phyloP scores from a whole-genome alignment of 306 rosid genomes.

The Cucurbita ficifolia region DNA sequence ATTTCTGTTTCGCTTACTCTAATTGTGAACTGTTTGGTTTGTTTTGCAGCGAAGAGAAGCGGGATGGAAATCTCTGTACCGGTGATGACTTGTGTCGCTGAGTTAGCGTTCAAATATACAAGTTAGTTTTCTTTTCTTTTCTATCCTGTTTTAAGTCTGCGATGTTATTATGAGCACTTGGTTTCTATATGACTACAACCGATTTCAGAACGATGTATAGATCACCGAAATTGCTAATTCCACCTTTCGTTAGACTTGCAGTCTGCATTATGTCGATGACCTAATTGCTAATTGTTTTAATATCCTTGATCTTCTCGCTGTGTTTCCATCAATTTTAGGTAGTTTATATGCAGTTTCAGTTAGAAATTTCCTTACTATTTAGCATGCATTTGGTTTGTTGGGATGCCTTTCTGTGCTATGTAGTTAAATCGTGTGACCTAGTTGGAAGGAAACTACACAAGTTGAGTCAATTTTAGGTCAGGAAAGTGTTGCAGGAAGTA shows the following conservation, averaged over 20 bases:
- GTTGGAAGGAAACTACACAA: not conserved
- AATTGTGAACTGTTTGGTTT: not conserved
- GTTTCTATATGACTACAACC: not conserved
- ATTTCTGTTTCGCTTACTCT: not conserved
- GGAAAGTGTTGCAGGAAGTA: not conserved
- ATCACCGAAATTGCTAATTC: not conserved
- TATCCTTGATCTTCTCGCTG: not conserved
- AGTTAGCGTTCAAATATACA: slow-evolving; percentile 66
- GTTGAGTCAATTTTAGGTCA: not conserved
- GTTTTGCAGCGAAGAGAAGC: slow-evolving; percentile 27
- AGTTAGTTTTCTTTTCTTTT: slow-evolving; percentile 19
- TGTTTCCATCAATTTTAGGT: not conserved
- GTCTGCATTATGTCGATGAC: not conserved
- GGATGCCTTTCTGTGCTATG: not conserved
- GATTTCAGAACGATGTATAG: not conserved
- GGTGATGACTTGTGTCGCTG: slow-evolving; percentile 62
- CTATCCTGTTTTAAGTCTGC: not conserved
- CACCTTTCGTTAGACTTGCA: not conserved
- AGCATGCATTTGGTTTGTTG: not conserved
- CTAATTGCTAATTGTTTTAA: not conserved
- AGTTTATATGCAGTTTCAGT: not conserved
- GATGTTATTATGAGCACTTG: not conserved
- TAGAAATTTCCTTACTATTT: not conserved
- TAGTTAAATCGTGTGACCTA: not conserved
- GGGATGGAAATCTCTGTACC: slow-evolving; percentile 56